Base-by-base conservation (phyloP, 352 stramenopile genomes). In the Paralagenidium karlingii region DNA sequence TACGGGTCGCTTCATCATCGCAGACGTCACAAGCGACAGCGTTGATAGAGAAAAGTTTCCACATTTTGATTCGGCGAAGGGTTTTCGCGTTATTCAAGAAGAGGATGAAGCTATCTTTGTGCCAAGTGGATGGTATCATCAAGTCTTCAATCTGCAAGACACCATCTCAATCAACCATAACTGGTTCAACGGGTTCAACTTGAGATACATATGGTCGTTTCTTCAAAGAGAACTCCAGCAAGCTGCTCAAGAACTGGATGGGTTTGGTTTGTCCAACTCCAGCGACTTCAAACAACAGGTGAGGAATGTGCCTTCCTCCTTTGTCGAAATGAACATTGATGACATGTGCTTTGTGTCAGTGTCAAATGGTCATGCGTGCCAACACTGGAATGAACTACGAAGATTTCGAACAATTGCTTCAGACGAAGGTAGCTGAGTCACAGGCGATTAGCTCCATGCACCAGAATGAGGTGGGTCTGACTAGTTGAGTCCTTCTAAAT, bases 81-180 rank as follows among this genome's bases (percentile, higher is more conserved):
- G 49, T 8, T 33, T 89, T 5, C 44, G 61, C 20, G 58, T 84
- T 1, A 64, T 68, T 6, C 76, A 90, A 55, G 68, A 81, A 32
- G 51, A 55, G 1, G 68, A 67, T 2, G 73, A 89, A 22, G 79
- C 75, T 1, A 94, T 99, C 34, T 98, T 98, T 60, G 93, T 99
- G n/a, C 94, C 94, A 1, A 94, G 76, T 19, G 86, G 78, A 8
- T 98, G 93, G 90, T 95, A 95, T 45, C 95, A 99, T 47, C 64
- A 96, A 47, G 94, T 98, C 7, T 62, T 68, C 19, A 98, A 98
- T 53, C 29, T 95, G 10, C 63, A 86, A 24, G 68, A 93, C 53
- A 96, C 89, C 13, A 77, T 98, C 33, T 97, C 87, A 1, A 94
- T 98, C 54, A 98, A 98, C 70, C 90, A 97, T 56, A 98, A 98